Evolutionary conservation across 495 filamentous ascomycete genomes (phyloP).

Genomic region (Lasiosphaeris hirsuta): DNA sequence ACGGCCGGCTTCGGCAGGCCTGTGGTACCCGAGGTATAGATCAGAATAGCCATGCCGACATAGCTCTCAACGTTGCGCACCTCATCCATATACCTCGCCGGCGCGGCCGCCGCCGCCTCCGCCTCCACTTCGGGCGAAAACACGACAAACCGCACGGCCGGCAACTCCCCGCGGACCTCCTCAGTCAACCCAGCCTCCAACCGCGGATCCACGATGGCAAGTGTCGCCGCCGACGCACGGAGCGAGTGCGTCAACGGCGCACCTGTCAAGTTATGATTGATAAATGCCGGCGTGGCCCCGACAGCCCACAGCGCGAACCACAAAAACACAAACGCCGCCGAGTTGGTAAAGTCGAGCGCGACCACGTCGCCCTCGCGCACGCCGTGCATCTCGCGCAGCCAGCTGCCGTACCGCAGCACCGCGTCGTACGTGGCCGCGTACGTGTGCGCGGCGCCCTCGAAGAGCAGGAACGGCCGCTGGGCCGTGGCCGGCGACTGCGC

Average conservation of each 20-base stretch:
- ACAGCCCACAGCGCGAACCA: constrained; percentile 46
- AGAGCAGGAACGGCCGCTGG: constrained; percentile 63
- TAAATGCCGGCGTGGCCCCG: constrained; percentile 44
- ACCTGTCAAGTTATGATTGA: constrained; percentile 52
- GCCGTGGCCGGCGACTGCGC: constrained; percentile 57
- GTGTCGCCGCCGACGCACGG: constrained; percentile 77
- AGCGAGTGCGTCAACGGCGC: constrained; percentile 46
- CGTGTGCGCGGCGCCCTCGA: constrained; percentile 69
- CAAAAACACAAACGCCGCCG: constrained; percentile 55
- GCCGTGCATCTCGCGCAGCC: constrained; percentile 64
- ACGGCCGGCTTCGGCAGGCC: constrained; percentile 89
- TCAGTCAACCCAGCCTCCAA: constrained; percentile 46
- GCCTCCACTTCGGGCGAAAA: constrained; percentile 57
- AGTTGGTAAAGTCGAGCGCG: constrained; percentile 82
- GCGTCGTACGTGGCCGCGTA: constrained; percentile 72
- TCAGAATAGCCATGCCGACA: constrained; percentile 66
- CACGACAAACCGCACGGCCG: constrained; percentile 54
- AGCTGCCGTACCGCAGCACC: constrained; percentile 73
- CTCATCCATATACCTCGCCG: constrained; percentile 58
- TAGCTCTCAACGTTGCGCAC: constrained; percentile 50
- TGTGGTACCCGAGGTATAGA: constrained; percentile 86
- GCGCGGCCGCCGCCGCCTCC: constrained; percentile 50
- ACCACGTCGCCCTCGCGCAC: constrained; percentile 75
- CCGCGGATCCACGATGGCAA: constrained; percentile 77
- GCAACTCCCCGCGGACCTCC: constrained; percentile 36